These are phyloP conservation scores for Fusarium torreyae DNA, from an alignment of 2,329 filamentous ascomycete genomes.

Conservation along the genomic window DNA sequence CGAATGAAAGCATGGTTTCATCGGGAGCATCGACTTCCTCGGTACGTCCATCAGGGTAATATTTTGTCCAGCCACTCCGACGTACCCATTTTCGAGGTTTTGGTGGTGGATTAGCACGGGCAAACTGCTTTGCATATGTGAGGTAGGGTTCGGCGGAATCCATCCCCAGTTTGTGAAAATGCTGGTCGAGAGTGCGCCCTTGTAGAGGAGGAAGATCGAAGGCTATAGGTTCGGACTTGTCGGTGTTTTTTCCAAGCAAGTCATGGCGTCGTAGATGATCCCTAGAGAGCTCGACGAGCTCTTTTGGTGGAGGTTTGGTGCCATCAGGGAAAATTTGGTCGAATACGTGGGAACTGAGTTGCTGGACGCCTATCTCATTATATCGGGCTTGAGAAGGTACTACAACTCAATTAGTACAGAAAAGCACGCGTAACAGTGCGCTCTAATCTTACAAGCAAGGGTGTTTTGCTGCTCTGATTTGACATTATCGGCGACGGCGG, in stretches of 20 bases:
- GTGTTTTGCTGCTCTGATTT: slow-evolving; percentile 44
- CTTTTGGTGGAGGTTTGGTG: slow-evolving; percentile 70
- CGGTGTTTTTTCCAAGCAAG: slow-evolving; percentile 90
- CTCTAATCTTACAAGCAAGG: slow-evolving; percentile 59
- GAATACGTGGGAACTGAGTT: slow-evolving; percentile 87
- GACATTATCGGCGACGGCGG: slow-evolving; percentile 52
- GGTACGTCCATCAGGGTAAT: slow-evolving; percentile 78
- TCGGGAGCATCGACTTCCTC: slow-evolving; percentile 83
- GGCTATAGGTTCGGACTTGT: slow-evolving; percentile 80
- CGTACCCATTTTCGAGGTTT: slow-evolving; percentile 80
- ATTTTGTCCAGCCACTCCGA: slow-evolving; percentile 95
- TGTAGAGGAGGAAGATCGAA: slow-evolving; percentile 88
- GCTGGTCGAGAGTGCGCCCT: slow-evolving; percentile 88
- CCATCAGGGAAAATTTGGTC: slow-evolving; percentile 82
- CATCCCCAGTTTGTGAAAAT: slow-evolving; percentile 89
- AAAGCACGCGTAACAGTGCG: neutral
- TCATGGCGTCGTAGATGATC: slow-evolving; percentile 90
- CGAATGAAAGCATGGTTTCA: slow-evolving; percentile 88
- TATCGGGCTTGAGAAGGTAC: slow-evolving; percentile 75
- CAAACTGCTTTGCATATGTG: slow-evolving; percentile 80
- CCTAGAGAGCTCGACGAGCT: slow-evolving; percentile 84
- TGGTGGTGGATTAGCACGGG: slow-evolving; percentile 70
- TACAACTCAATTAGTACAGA: slow-evolving; percentile 38
- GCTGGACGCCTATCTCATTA: slow-evolving; percentile 96
- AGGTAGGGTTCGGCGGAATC: slow-evolving; percentile 91